phyloP scores from a whole-genome alignment of 208 protist species.

The Vickermania ingenoplastis region DNA sequence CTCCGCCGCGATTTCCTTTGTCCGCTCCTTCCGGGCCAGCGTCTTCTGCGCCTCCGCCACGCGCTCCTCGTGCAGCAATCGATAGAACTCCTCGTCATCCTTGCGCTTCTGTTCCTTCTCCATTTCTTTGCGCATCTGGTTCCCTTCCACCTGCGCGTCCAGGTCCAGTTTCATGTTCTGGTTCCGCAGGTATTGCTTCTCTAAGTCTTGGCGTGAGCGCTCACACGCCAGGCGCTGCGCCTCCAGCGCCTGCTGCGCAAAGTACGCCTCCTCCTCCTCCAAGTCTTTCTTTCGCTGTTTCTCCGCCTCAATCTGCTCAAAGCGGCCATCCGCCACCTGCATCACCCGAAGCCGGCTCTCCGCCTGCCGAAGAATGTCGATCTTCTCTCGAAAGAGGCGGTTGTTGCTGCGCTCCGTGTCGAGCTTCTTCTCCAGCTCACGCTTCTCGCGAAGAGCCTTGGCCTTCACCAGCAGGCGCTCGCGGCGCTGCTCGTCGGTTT shows the following conservation, averaged over 20 bases:
- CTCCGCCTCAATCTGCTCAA: constrained; percentile 45
- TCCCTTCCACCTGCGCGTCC: constrained; percentile 63
- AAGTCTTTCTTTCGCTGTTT: constrained; percentile 30
- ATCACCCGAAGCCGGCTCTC: constrained; percentile 81
- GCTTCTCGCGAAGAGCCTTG: constrained; percentile 47
- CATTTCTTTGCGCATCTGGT: constrained; percentile 29
- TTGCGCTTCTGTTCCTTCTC: constrained; percentile 21
- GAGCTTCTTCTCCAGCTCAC: constrained; percentile 36
- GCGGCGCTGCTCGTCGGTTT: constrained; percentile 79
- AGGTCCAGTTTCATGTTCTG: constrained; percentile 44
- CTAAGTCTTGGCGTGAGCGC: constrained; percentile 52
- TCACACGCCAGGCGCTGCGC: constrained; percentile 47
- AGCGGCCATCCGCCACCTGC: constrained; percentile 70
- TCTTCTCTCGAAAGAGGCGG: constrained; percentile 68
- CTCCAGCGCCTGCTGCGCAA: constrained; percentile 60
- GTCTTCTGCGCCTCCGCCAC: constrained; percentile 32
- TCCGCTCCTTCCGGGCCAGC: constrained; percentile 17
- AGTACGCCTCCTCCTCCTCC: constrained; percentile 46
- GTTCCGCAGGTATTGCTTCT: constrained; percentile 28
- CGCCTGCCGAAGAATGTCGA: constrained; percentile 66
- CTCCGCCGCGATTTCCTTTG: constrained; percentile 36
- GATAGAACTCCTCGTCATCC: constrained; percentile 59
- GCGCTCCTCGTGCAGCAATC: constrained; percentile 61
- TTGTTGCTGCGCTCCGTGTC: constrained; percentile 51
- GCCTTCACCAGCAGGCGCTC: constrained; percentile 74